These are phyloP conservation scores for Cinchona pubescens DNA, from an alignment of 257 asterid species.

Conservation along the genomic window DNA sequence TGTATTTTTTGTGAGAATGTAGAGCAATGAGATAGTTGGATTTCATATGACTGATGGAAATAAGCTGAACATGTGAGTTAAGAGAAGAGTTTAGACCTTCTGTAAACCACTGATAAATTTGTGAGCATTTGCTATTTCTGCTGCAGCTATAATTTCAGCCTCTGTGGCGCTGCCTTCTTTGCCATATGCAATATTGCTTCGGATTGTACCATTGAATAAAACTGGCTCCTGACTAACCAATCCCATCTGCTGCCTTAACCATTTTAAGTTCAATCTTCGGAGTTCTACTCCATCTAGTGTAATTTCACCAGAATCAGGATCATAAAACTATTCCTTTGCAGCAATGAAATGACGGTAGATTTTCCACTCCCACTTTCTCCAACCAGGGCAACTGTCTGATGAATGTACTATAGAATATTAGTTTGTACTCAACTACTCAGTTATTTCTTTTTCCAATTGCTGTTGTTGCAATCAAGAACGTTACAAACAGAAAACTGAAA, in stretches of 20 bases:
- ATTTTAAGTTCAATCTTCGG: constrained; percentile 14
- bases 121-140: constrained; percentile 27
- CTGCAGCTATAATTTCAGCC: constrained; percentile 23
- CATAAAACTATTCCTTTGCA: constrained; percentile 28
- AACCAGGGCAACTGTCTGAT: constrained; percentile 36
- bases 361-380: constrained; percentile 49
- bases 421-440: too few relatives aligned
- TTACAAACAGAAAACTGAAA: too few relatives aligned
- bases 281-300: constrained; percentile 24
- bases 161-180: constrained; percentile 24
- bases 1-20: too few relatives aligned
- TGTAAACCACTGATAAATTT: constrained; percentile 18
- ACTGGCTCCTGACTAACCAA: constrained; percentile 26
- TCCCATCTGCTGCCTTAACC: constrained; percentile 26
- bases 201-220: constrained; percentile 19
- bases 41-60: neutral
- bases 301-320: constrained; percentile 20
- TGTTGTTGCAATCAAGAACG: neutral
- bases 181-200: constrained; percentile 26
- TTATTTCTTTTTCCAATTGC: too few relatives aligned
- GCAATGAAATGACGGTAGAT: constrained; percentile 34
- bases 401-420: neutral
- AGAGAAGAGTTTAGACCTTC: constrained; percentile 4
- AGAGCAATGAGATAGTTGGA: neutral
- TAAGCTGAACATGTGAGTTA: neutral